phyloP scores from a whole-genome alignment of 2,329 filamentous ascomycete genomes.

The Xylaria sp. region DNA sequence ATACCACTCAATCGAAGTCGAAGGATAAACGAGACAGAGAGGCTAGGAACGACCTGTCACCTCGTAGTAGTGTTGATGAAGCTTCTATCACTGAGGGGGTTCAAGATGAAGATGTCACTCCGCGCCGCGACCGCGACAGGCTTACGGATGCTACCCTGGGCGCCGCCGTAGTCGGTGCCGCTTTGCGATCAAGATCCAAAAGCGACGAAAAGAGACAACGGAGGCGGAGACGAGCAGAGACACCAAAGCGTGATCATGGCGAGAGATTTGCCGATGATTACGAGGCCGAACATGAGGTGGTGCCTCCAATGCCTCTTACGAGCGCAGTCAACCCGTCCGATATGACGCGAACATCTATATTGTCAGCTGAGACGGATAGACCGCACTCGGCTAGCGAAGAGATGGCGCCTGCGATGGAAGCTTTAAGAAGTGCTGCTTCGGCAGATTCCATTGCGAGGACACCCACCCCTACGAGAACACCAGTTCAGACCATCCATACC shows the following conservation, averaged over 20 bases:
- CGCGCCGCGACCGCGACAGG: conserved; percentile 46
- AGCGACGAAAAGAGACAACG: conserved; percentile 54
- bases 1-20: conserved; percentile 56
- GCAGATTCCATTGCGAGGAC: conserved; percentile 56
- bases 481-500: conserved; percentile 55
- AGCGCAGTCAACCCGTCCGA: conserved; percentile 87
- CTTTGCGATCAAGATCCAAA: conserved; percentile 45
- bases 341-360: conserved; percentile 82
- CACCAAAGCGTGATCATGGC: conserved; percentile 49
- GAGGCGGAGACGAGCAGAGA: conserved; percentile 56
- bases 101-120: conserved; percentile 48
- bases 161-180: conserved; percentile 45
- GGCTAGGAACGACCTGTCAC: conserved; percentile 57
- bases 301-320: conserved; percentile 82
- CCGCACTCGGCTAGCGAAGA: conserved; percentile 70
- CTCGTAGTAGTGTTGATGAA: conserved; percentile 51
- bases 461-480: conserved; percentile 62
- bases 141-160: conserved; percentile 45
- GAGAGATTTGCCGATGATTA: conserved; percentile 54
- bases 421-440: conserved; percentile 63
- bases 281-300: conserved; percentile 58
- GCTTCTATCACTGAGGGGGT: conserved; percentile 50
- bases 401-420: conserved; percentile 63
- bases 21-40: conserved; percentile 55
- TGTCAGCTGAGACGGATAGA: conserved; percentile 77